phyloP scores from a whole-genome alignment of 768 basidiomycete genomes.

The Asterophora parasitica region DNA sequence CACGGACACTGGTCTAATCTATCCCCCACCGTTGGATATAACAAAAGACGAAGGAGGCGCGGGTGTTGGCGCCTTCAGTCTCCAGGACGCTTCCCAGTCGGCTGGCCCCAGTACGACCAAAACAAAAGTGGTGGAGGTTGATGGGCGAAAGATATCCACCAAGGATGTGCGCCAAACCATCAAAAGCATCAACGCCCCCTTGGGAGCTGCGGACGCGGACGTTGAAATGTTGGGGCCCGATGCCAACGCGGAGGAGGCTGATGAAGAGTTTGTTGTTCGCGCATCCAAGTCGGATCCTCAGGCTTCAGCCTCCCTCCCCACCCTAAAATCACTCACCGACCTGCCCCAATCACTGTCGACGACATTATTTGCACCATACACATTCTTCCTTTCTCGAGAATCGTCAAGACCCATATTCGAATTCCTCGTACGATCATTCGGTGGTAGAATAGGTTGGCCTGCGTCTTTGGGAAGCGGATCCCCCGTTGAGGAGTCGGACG shows the following conservation, averaged over 20 bases:
- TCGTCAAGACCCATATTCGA: conserved; percentile 90
- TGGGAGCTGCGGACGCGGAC: conserved; percentile 29
- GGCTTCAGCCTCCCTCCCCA: conserved; percentile 50
- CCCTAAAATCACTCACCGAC: conserved; percentile 60
- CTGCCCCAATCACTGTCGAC: conserved; percentile 52
- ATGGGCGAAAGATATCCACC: conserved; percentile 40
- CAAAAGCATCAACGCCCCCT: conserved; percentile 40
- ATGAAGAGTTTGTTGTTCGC: conserved; percentile 69
- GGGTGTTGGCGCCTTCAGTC: conserved; percentile 81
- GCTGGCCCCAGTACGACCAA: conserved; percentile 35
- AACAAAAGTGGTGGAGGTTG: conserved; percentile 43
- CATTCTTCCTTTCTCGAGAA: conserved; percentile 92
- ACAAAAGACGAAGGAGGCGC: conserved; percentile 82
- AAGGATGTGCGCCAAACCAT: conserved; percentile 60
- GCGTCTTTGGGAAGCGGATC: conserved; percentile 77
- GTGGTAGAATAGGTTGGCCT: conserved; percentile 90
- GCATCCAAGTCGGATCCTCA: conserved; percentile 48
- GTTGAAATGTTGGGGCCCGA: conserved; percentile 33
- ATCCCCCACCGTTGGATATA: conserved; percentile 88
- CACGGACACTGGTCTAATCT: conserved; percentile 86
- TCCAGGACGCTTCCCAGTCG: conserved; percentile 46
- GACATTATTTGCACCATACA: conserved; percentile 79
- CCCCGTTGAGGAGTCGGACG: conserved; percentile 70
- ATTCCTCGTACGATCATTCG: conserved; percentile 88
- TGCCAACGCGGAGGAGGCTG: conserved; percentile 29